These are phyloP conservation scores for Leccinum aurantiacum DNA, from an alignment of 768 basidiomycete species.

Conservation along the genomic window DNA sequence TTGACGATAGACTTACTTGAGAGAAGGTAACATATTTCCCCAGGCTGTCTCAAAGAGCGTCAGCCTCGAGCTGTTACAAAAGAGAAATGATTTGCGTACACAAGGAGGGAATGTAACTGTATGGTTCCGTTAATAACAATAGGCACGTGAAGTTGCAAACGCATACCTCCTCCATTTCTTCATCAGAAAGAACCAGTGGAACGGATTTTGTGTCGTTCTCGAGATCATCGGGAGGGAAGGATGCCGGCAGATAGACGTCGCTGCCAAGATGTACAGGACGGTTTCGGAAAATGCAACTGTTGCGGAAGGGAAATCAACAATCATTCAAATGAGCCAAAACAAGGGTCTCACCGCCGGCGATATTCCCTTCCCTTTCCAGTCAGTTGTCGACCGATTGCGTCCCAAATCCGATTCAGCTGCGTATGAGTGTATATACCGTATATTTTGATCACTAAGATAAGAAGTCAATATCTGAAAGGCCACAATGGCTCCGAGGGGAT, in stretches of 20 bases:
- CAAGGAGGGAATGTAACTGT: constrained; percentile 58
- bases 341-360: constrained; percentile 40
- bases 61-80: constrained; percentile 24
- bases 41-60: constrained; percentile 39
- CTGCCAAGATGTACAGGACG: constrained; percentile 34
- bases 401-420: constrained; percentile 50
- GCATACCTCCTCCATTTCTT: constrained; percentile 49
- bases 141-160: background rate
- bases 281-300: constrained; percentile 49
- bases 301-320: background rate
- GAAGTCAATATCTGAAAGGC: background rate
- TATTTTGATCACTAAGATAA: constrained; percentile 41
- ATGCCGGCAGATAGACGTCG: constrained; percentile 48
- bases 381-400: constrained; percentile 42
- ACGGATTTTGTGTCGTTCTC: constrained; percentile 15
- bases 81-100: constrained; percentile 38
- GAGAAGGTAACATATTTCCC: constrained; percentile 33
- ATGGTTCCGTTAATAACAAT: background rate
- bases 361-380: constrained; percentile 51
- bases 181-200: constrained; percentile 38
- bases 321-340: background rate
- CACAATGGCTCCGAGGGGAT: background rate
- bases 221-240: constrained; percentile 44
- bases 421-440: constrained; percentile 53
- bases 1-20: constrained; percentile 13